Conservation (phyloP, 495 filamentous ascomycete species). For the Penicillium alfredii region DNA sequence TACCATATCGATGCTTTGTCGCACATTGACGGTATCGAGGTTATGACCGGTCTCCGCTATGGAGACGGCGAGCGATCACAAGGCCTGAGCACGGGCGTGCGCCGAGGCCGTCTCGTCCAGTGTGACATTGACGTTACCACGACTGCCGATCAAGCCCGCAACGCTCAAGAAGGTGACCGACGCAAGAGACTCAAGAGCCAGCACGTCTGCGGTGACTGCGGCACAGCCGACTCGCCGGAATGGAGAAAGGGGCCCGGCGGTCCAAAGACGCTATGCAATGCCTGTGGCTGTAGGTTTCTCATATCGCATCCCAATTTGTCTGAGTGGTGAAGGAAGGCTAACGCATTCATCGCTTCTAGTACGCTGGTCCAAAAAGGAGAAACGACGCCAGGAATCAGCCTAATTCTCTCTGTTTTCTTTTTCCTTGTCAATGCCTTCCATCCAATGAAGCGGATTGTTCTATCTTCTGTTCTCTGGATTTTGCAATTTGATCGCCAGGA, state of each 20-base stretch:
- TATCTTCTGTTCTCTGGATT: conserved; percentile 19
- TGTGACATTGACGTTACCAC: conserved; percentile 85
- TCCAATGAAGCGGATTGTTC: no score
- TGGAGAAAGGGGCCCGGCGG: conserved; percentile 94
- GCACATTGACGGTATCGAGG: conserved; percentile 85
- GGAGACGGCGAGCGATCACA: conserved; percentile 82
- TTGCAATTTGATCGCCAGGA: no score
- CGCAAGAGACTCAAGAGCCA: conserved; percentile 94
- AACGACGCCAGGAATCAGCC: conserved; percentile 47
- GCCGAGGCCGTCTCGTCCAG: conserved; percentile 71
- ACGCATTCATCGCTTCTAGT: conserved; percentile 24
- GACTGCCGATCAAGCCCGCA: conserved; percentile 53
- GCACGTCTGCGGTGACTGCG: conserved; percentile 95
- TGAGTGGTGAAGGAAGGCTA: conserved; percentile 1
- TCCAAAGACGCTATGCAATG: conserved; percentile 96
- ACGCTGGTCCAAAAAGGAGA: conserved; percentile 75
- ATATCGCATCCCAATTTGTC: neutral
- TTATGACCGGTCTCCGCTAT: conserved; percentile 85
- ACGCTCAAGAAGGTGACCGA: conserved; percentile 58
- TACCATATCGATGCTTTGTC: conserved; percentile 66
- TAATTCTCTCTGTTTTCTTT: conserved; percentile 3
- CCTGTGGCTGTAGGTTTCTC: conserved; percentile 68
- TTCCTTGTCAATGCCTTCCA: conserved; percentile 2
- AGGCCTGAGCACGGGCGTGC: conserved; percentile 82
- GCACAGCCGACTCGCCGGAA: conserved; percentile 88